Percentiles rank a stretch among this genome's conserved stretches.
phyloP scores from a whole-genome alignment of 2,329 filamentous ascomycete species.

The Nothomitra cinnamomea region DNA sequence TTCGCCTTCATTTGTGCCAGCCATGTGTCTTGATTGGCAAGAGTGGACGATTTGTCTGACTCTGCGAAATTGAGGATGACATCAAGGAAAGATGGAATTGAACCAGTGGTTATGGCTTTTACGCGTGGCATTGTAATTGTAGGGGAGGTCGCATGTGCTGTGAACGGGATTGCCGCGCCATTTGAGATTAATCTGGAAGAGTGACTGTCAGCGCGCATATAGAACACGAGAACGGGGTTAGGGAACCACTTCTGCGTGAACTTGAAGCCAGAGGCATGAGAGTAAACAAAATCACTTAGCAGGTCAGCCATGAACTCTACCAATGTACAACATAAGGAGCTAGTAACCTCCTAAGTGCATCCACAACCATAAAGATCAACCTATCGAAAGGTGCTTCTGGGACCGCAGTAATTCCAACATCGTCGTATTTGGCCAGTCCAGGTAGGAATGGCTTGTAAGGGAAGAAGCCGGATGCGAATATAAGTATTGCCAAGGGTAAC shows the following conservation, averaged over 20 bases:
- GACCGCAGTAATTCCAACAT: slow-evolving; percentile 35
- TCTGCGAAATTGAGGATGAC: slow-evolving; percentile 94
- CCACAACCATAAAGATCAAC: slow-evolving; percentile 92
- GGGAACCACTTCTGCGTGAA: slow-evolving; percentile 65
- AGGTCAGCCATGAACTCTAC: slow-evolving; percentile 11
- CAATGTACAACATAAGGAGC: neutral
- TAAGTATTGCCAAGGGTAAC: slow-evolving; percentile 30
- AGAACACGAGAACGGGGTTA: slow-evolving; percentile 2
- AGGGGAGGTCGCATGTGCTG: slow-evolving; percentile 85
- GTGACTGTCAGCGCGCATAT: slow-evolving; percentile 5
- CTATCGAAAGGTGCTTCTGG: slow-evolving; percentile 66
- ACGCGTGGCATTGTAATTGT: slow-evolving; percentile 97
- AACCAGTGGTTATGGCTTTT: slow-evolving; percentile 93
- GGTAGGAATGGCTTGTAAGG: slow-evolving; percentile 91
- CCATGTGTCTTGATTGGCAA: slow-evolving; percentile 88
- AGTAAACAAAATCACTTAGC: slow-evolving; percentile 79
- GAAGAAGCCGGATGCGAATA: slow-evolving; percentile 87
- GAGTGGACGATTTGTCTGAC: slow-evolving; percentile 74
- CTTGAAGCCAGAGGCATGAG: slow-evolving; percentile 59
- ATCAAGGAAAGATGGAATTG: slow-evolving; percentile 94
- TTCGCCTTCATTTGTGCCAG: slow-evolving; percentile 76
- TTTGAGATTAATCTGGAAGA: slow-evolving; percentile 55
- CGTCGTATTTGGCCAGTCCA: slow-evolving; percentile 56
- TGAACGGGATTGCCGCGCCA: slow-evolving; percentile 79
- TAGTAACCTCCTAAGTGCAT: slow-evolving; percentile 69